Base-by-base conservation (phyloP, 179 eudicot genomes). In the Pouteria campechiana region DNA sequence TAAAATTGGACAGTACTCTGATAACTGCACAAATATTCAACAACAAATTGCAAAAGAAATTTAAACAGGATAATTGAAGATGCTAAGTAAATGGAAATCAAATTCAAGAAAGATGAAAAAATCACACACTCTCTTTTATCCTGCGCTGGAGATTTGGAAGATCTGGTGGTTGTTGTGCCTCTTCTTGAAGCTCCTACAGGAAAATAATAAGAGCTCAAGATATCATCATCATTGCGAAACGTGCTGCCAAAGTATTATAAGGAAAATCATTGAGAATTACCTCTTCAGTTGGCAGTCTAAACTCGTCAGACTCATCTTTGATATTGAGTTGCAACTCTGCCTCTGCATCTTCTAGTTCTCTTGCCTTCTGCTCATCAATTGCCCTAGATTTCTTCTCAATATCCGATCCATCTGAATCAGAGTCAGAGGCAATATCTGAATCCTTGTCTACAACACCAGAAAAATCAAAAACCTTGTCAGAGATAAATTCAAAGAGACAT, bases 101-200 rank as follows among this genome's bases (percentile, higher is more conserved):
- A 30, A 8, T 15, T 42, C 20, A 1, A 54, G n/a, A 46, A 24
- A 5, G n/a, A 25, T 37, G 15, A 27, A 24, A 2, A 18, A 1
- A 30, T 1, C 14, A 73, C 94, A 45, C 69, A 87, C 96, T 68
- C 60, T 79, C 84, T 67, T 75, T 79, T 52, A 87, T 87, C 64
- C 94, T 77, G 65, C 81, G 67, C 32, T 70, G 79, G 37, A 83
- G 87, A 57, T 35, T 73, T n/a, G 79, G 62, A 32, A 83, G 81
- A 75, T 83, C 79, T 47, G 96, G 96, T 8, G 94, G 89, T 41
- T 68, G 48, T 28, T 57, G 63, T 32, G 85, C 76, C 67, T 85
- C 95, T 48, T 69, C 78, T 46, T 66, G 82, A 23, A 85, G 80
- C 53, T 85, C 93, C 95, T 85, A 29, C 1, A n/a, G n/a, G n/a